Evolutionary conservation across 805 yeast genomes (phyloP).

Genomic region (Millerozyma miso): DNA sequence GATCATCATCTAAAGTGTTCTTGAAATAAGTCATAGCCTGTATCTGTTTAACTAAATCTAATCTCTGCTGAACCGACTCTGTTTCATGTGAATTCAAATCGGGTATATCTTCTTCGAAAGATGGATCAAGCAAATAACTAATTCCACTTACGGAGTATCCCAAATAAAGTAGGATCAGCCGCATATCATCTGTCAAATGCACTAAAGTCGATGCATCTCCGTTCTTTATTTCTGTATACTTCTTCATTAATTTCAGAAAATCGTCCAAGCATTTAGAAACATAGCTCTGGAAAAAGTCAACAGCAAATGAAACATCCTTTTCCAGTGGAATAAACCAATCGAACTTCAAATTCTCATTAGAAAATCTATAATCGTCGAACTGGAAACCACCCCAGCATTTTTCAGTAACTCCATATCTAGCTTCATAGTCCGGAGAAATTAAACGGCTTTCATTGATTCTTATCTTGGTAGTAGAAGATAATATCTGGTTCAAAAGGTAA

Average conservation of each 20-base stretch:
- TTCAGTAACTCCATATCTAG: constrained; percentile 37
- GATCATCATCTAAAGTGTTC: constrained; percentile 17
- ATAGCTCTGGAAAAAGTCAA: constrained; percentile 50
- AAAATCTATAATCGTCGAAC: constrained; percentile 49
- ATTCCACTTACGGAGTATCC: constrained; percentile 65
- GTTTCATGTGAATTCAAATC: constrained; percentile 26
- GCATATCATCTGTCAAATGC: constrained; percentile 47
- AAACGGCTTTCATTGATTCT: constrained; percentile 54
- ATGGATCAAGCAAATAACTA: constrained; percentile 70
- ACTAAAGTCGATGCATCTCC: constrained; percentile 18
- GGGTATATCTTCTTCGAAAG: constrained; percentile 48
- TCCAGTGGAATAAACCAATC: constrained; percentile 72
- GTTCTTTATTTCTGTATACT: constrained; percentile 13
- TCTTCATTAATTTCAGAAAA: constrained; percentile 33
- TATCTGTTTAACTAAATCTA: constrained; percentile 29
- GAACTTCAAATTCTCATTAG: constrained; percentile 47
- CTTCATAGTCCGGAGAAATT: constrained; percentile 43
- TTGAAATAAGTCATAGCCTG: constrained; percentile 19
- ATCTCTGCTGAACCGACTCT: constrained; percentile 31
- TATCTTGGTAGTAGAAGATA: constrained; percentile 60
- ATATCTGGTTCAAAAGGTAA: constrained; percentile 60
- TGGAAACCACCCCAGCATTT: constrained; percentile 76
- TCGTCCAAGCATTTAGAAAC: constrained; percentile 40
- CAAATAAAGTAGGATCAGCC: constrained; percentile 52
- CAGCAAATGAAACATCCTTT: constrained; percentile 56